These are phyloP conservation scores for Trichoderma guizhouense DNA, from an alignment of 2,329 filamentous ascomycete genomes.

Conservation along the genomic window DNA sequence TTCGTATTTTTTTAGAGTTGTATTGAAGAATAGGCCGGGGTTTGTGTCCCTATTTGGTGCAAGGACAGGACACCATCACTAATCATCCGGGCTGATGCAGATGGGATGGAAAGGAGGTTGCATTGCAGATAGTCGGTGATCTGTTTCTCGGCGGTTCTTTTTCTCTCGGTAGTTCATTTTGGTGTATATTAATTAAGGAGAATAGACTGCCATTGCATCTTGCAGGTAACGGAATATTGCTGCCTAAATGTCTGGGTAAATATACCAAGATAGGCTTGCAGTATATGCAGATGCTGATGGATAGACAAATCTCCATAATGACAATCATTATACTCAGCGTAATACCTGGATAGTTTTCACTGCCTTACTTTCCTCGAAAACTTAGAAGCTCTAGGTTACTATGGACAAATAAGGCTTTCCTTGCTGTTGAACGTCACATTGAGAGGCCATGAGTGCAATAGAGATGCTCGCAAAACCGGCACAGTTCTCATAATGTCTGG, in stretches of 20 bases:
- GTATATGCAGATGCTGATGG: neutral
- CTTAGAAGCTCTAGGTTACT: no score
- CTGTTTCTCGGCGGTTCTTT: neutral
- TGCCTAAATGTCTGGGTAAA: neutral
- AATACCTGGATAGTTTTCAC: no score
- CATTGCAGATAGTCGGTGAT: neutral
- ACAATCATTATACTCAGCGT: no score
- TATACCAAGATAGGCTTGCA: neutral
- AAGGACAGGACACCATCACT: neutral
- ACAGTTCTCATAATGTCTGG: no score
- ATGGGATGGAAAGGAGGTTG: neutral
- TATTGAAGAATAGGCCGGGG: neutral
- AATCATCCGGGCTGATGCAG: neutral
- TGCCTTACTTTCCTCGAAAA: no score
- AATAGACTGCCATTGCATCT: neutral
- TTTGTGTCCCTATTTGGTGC: neutral
- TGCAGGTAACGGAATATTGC: neutral
- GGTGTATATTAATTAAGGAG: neutral
- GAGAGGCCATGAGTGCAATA: no score
- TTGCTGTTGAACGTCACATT: no score
- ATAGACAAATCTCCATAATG: neutral
- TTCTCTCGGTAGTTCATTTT: neutral
- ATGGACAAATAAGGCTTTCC: no score
- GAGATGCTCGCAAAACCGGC: no score
- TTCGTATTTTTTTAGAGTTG: neutral